Evolutionary conservation across 192 early-diverging fungal species (phyloP).

Genomic region (Backusella sp.): DNA sequence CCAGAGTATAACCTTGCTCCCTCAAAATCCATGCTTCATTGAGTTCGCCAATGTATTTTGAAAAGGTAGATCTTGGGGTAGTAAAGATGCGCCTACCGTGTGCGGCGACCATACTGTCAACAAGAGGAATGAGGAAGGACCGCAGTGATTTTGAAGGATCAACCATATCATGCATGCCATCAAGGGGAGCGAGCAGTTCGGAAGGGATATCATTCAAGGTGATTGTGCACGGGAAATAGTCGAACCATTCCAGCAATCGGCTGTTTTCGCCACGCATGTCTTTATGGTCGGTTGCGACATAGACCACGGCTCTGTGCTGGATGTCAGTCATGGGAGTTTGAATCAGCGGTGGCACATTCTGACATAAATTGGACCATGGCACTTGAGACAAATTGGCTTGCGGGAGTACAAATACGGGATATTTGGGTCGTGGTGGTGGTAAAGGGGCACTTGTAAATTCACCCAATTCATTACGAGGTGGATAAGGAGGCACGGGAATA

Average conservation of each 20-base stretch:
- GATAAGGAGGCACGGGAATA: constrained; percentile 13
- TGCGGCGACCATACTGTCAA: constrained; percentile 36
- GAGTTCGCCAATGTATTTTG: constrained; percentile 31
- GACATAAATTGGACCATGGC: constrained; percentile 6
- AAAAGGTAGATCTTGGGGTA: constrained; percentile 34
- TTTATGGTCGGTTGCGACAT: constrained; percentile 51
- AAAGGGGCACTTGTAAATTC: background rate
- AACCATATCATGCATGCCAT: constrained; percentile 24
- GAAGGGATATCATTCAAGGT: constrained; percentile 42
- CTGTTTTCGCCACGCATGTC: constrained; percentile 37
- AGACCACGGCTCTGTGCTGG: constrained; percentile 34
- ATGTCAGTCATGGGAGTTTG: background rate
- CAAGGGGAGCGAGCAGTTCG: constrained; percentile 30
- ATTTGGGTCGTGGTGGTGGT: background rate
- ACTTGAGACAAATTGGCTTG: background rate
- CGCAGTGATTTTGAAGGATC: constrained; percentile 25
- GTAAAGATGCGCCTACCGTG: constrained; percentile 24
- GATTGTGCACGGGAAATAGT: constrained; percentile 42
- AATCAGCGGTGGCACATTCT: constrained; percentile 4
- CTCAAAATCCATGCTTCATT: constrained; percentile 19
- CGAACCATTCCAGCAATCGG: constrained; percentile 31
- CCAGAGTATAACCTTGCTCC: constrained; percentile 16
- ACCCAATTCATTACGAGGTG: background rate
- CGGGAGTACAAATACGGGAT: background rate
- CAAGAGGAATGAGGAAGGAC: constrained; percentile 27